phyloP scores from a whole-genome alignment of 768 basidiomycete species.

The Termitomyces eurrhizus region DNA sequence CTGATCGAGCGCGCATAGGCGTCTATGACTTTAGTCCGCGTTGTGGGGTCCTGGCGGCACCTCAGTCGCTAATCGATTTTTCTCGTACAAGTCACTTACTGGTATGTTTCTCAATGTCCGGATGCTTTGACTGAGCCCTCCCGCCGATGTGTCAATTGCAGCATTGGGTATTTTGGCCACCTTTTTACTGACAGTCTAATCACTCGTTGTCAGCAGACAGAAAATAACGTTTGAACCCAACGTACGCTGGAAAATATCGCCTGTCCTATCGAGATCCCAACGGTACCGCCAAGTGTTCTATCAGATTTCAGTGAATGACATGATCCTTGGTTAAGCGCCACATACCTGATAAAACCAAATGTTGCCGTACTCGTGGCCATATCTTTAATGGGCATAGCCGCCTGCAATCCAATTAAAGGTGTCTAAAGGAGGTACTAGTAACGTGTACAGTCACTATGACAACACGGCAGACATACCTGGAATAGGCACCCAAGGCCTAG shows the following conservation, averaged over 20 bases:
- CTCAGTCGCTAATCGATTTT: not conserved
- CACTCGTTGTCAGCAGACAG: not conserved
- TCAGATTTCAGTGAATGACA: constrained; percentile 2
- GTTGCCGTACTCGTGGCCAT: constrained; percentile 80
- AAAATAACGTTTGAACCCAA: constrained; percentile 6
- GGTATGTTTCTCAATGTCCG: constrained; percentile 39
- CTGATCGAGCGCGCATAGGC: constrained; percentile 63
- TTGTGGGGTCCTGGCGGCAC: constrained; percentile 38
- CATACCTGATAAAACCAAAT: constrained; percentile 65
- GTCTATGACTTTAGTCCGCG: constrained; percentile 48
- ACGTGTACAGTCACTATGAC: not conserved
- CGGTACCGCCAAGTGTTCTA: constrained; percentile 71
- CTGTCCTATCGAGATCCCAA: constrained; percentile 72
- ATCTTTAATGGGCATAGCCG: constrained; percentile 83
- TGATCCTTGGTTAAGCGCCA: not conserved
- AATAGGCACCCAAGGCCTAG: constrained; percentile 65
- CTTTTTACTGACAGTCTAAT: constrained; percentile 33
- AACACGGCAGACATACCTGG: constrained; percentile 33
- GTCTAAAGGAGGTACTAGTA: constrained; percentile 31
- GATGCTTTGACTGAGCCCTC: constrained; percentile 44
- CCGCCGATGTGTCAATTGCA: constrained; percentile 34
- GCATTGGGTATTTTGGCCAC: constrained; percentile 34
- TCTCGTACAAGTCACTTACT: constrained; percentile 23
- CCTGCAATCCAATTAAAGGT: constrained; percentile 73
- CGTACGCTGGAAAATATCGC: constrained; percentile 62